A percentile compares a stretch with the other conserved stretches of the same genome.
phyloP scores from a whole-genome alignment of 139 green algal genomes.

The Chlorella sp. region DNA sequence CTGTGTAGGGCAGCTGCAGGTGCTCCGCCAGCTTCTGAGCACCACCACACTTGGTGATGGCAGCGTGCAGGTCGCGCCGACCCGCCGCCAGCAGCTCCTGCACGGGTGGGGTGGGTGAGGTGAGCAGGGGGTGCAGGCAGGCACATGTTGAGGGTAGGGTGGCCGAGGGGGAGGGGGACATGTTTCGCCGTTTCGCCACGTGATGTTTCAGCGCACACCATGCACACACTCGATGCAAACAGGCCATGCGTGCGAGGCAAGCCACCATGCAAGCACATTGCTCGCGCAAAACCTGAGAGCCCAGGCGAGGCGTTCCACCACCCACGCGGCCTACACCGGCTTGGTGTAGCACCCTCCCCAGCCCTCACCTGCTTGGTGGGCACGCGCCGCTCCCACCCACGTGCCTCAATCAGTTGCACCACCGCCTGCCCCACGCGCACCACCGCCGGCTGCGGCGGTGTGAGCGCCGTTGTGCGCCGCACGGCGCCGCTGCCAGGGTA shows the following conservation, averaged over 20 bases:
- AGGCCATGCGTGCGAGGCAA: too few species aligned
- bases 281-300: too few species aligned
- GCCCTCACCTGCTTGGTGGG: conserved; percentile 26
- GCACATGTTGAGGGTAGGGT: not conserved
- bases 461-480: not conserved
- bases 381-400: conserved; percentile 27
- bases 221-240: too few species aligned
- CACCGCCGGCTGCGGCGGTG: conserved; percentile 17
- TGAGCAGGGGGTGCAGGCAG: not conserved
- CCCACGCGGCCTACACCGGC: too few species aligned
- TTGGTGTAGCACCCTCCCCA: too few species aligned
- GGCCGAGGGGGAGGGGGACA: not conserved
- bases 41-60: conserved; percentile 14
- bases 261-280: too few species aligned
- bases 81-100: conserved; percentile 30
- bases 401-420: conserved; percentile 24
- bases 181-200: too few species aligned
- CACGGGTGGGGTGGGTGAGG: not conserved
- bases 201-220: too few species aligned
- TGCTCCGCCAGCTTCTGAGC: conserved; percentile 8
- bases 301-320: too few species aligned
- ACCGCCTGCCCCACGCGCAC: conserved; percentile 14
- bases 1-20: conserved; percentile 20
- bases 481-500: not conserved
- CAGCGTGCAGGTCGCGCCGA: conserved; percentile 15